phyloP scores from a whole-genome alignment of 2,329 filamentous ascomycete genomes.

The Penicillium sp. region DNA sequence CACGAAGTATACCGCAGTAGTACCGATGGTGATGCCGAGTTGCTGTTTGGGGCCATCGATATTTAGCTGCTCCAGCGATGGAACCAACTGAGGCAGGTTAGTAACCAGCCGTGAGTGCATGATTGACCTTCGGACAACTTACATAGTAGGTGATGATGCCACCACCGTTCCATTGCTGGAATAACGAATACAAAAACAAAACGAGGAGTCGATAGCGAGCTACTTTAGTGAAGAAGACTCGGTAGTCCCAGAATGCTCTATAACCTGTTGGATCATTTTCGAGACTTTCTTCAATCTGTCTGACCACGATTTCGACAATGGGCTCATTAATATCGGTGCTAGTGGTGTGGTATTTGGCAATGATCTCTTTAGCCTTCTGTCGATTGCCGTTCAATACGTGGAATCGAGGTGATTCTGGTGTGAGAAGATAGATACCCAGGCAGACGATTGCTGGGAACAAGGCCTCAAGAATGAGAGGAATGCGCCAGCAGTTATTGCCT shows the following conservation, averaged over 20 bases:
- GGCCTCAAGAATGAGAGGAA: conserved; percentile 49
- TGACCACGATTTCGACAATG: conserved; percentile 44
- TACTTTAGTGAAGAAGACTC: conserved; percentile 49
- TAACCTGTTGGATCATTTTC: conserved; percentile 42
- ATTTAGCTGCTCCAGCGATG: conserved; percentile 46
- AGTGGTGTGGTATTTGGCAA: conserved; percentile 47
- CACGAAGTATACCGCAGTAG: conserved; percentile 49
- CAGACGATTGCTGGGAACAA: conserved; percentile 52
- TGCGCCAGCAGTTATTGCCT: conserved; percentile 41
- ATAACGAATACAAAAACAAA: conserved; percentile 48
- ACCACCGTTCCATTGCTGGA: conserved; percentile 52
- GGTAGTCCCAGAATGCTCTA: conserved; percentile 48
- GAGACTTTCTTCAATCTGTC: conserved; percentile 49
- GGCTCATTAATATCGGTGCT: conserved; percentile 42
- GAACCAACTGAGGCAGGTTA: conserved; percentile 27
- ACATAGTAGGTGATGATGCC: conserved; percentile 50
- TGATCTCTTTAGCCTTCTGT: conserved; percentile 36
- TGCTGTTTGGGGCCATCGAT: conserved; percentile 40
- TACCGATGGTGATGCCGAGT: conserved; percentile 47
- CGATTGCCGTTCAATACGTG: conserved; percentile 36
- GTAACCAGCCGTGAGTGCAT: background rate
- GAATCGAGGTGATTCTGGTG: conserved; percentile 41
- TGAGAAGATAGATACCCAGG: conserved; percentile 44
- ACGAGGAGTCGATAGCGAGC: conserved; percentile 49
- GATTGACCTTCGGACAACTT: background rate